Conservation (phyloP, 768 basidiomycete genomes). For the Macrolepiota albuminosa region DNA sequence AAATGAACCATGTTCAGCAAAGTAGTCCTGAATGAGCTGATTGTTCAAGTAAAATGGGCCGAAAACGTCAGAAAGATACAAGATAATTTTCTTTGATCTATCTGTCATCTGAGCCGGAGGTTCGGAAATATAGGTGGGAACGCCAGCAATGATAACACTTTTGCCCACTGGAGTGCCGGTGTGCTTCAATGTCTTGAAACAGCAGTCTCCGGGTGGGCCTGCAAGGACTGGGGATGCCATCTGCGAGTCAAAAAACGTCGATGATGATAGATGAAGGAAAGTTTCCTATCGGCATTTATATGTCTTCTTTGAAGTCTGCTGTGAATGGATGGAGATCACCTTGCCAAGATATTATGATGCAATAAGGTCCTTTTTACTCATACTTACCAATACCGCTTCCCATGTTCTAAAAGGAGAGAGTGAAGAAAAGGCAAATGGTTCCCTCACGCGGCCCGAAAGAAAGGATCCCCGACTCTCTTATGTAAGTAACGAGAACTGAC, state of each 20-base stretch:
- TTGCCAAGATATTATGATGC: neutral
- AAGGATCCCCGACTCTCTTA: too few species aligned
- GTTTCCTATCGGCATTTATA: neutral
- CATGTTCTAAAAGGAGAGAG: neutral
- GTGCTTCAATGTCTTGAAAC: slow-evolving; percentile 49
- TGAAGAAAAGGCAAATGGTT: neutral
- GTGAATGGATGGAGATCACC: neutral
- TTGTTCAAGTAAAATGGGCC: slow-evolving; percentile 57
- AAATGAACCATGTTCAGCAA: slow-evolving; percentile 49
- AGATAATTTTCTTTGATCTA: slow-evolving; percentile 38
- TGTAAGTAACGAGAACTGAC: too few species aligned
- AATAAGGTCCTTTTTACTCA: neutral
- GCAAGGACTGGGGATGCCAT: slow-evolving; percentile 30
- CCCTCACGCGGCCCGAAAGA: neutral
- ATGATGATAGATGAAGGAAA: neutral
- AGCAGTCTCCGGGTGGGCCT: slow-evolving; percentile 44
- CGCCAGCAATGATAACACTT: slow-evolving; percentile 32
- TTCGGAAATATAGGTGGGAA: slow-evolving; percentile 52
- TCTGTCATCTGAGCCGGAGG: slow-evolving; percentile 22
- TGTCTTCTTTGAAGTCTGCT: neutral
- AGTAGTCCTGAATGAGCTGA: slow-evolving; percentile 60
- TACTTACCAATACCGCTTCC: neutral
- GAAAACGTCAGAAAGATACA: slow-evolving; percentile 58
- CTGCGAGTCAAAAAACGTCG: neutral
- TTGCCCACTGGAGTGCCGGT: slow-evolving; percentile 42